phyloP scores from a whole-genome alignment of 2,329 filamentous ascomycete species.

The Metarhizium rileyi region DNA sequence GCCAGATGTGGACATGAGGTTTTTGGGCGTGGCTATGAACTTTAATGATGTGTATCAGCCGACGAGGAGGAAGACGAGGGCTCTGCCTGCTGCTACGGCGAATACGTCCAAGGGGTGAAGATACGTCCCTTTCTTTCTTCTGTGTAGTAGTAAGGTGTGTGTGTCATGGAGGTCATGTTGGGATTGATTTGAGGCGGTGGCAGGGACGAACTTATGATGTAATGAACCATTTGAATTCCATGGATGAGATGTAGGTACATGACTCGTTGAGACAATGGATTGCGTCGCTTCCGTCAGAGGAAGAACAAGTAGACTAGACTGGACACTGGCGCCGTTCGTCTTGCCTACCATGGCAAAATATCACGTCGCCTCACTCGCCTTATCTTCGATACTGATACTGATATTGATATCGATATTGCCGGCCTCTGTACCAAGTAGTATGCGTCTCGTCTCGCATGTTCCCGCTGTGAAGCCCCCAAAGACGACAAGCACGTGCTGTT shows the following conservation, averaged over 20 bases:
- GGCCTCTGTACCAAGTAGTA: too few species aligned
- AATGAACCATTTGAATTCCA: background rate
- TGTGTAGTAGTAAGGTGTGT: too few species aligned
- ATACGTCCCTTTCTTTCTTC: background rate
- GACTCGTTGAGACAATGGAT: background rate
- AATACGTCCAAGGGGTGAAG: conserved; percentile 19
- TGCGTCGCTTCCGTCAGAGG: background rate
- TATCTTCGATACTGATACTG: too few species aligned
- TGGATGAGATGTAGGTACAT: background rate
- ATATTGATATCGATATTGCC: too few species aligned
- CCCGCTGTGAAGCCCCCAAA: too few species aligned
- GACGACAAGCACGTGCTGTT: too few species aligned
- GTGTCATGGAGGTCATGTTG: too few species aligned
- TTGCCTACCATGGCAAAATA: too few species aligned
- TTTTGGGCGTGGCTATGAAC: conserved; percentile 95
- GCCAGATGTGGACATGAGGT: conserved; percentile 89
- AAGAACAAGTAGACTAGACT: too few species aligned
- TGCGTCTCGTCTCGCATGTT: too few species aligned
- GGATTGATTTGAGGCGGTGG: background rate
- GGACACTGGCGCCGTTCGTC: too few species aligned
- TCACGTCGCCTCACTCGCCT: too few species aligned
- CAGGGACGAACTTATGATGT: background rate
- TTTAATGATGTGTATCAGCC: conserved; percentile 96
- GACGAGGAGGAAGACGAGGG: conserved; percentile 51
- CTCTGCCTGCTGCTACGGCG: conserved; percentile 11